phyloP scores from a whole-genome alignment of 306 rosid species.

The Pterocarpus santalinus region DNA sequence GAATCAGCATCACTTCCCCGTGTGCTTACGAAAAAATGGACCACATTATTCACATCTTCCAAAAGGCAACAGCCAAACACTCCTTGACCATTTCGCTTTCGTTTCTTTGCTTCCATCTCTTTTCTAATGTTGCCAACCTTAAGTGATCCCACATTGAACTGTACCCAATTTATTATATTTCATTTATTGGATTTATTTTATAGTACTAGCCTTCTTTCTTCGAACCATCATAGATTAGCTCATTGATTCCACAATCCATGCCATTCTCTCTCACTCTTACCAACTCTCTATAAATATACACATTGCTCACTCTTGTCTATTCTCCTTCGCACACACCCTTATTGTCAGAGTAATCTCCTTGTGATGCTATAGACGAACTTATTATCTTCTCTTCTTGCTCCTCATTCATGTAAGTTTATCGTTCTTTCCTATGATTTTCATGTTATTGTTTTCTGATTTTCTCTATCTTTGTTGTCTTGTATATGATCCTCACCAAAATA shows the following conservation, averaged over 20 bases:
- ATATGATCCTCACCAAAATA: not conserved
- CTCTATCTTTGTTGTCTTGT: not conserved
- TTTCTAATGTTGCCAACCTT: constrained; percentile 28
- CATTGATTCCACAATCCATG: not conserved
- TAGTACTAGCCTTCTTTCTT: constrained; percentile 2
- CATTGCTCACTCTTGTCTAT: not conserved
- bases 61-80: constrained; percentile 38
- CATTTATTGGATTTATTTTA: not conserved
- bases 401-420: constrained; percentile 15
- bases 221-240: not conserved
- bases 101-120: not conserved
- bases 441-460: not conserved
- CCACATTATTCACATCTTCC: not conserved
- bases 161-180: constrained; percentile 21
- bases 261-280: not conserved
- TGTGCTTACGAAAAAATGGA: not conserved
- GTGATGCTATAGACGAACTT: not conserved
- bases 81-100: constrained; percentile 21
- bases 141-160: constrained; percentile 24
- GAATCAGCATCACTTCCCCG: constrained; percentile 2
- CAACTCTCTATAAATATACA: constrained; percentile 33
- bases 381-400: not conserved
- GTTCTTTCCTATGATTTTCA: not conserved
- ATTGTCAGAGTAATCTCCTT: not conserved
- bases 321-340: not conserved